Base-by-base conservation (phyloP, 164 flowering plant genomes). In the Platanus orientalis region DNA sequence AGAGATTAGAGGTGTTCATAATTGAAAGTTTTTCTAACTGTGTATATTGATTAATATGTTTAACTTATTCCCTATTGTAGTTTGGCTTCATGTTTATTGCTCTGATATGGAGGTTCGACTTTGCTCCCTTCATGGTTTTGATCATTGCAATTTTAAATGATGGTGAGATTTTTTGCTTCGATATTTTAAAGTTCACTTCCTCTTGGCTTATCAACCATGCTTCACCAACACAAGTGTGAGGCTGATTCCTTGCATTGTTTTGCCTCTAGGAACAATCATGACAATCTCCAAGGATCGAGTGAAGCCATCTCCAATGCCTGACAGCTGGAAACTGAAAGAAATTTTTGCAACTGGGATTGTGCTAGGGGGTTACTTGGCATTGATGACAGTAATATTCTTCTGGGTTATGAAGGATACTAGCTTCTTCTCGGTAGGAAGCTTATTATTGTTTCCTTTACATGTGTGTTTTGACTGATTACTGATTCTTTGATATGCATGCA, bases 251-350 rank as follows among this genome's bases (percentile, higher is more conserved):
- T 54, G 30, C 20, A 21, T 42, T 63, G 1, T 30, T 34, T 24
- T 76, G 32, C 63, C 58, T 61, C 20, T 52, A 93, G 97, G 99
- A 54, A 94, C 99, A 6, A 94, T 94, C 68, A 94, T 94, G 99
- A 94, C 99, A 17, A 94, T 94, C 65, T 91, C 97, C 45, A 91
- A 94, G 79, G 99, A 94, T 68, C 68, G 96, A 57, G 99, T 94
- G 51, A 91, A 89, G 83, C 92, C 99, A 60, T 94, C 99, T 60
- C 99, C 99, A 16, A 39, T 80, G 69, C 99, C 99, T 7, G 99
- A 94, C 65, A 91, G 97, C 76, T 94, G 99, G 99, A 94, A 91
- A 65, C 71, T 94, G 51, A 89, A 81, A 57, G 99, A 94, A 64
- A 94, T 94, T 25, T 94, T 94, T 47, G 93, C 95, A 14, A 94